Percentiles rank a stretch among this genome's conserved stretches.
phyloP scores from a whole-genome alignment of 805 yeast genomes.

The Cephaloascus fragrans region DNA sequence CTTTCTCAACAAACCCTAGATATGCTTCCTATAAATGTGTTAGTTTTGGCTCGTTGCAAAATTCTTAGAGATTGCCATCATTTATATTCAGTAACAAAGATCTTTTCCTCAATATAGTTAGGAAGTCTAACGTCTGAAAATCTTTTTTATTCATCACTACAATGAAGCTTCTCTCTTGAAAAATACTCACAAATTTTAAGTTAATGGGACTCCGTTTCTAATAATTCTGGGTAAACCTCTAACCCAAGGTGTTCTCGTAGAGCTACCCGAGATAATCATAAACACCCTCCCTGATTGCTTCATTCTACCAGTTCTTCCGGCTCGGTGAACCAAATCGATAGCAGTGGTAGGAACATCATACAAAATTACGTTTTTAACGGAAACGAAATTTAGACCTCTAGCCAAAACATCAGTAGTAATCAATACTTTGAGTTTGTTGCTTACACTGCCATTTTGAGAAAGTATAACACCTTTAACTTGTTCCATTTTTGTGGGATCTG shows the following conservation, averaged over 20 bases:
- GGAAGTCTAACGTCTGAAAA: constrained; percentile 33
- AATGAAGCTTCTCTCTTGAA: too few species aligned
- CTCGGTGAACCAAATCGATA: constrained; percentile 80
- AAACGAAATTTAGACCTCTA: constrained; percentile 80
- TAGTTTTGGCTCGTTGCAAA: too few species aligned
- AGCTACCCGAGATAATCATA: constrained; percentile 58
- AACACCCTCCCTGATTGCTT: constrained; percentile 83
- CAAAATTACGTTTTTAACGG: constrained; percentile 70
- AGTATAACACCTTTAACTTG: background rate
- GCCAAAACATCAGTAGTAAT: constrained; percentile 86
- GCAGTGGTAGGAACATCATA: constrained; percentile 82
- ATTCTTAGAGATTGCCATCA: too few species aligned
- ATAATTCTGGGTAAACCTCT: constrained; percentile 69
- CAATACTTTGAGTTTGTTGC: constrained; percentile 48
- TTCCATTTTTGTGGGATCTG: background rate
- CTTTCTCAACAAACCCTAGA: too few species aligned
- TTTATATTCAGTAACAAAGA: too few species aligned
- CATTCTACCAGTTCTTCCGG: constrained; percentile 93
- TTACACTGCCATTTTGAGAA: constrained; percentile 2
- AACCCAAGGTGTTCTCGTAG: constrained; percentile 65
- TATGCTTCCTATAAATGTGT: too few species aligned
- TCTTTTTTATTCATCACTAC: constrained; percentile 22
- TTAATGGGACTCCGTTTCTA: constrained; percentile 28
- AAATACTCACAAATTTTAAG: too few species aligned
- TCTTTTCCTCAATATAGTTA: constrained; percentile 20